Percentiles rank a stretch among this genome's conserved stretches.
phyloP scores from a whole-genome alignment of 305 asterid genomes.

The Solanum hybrid region DNA sequence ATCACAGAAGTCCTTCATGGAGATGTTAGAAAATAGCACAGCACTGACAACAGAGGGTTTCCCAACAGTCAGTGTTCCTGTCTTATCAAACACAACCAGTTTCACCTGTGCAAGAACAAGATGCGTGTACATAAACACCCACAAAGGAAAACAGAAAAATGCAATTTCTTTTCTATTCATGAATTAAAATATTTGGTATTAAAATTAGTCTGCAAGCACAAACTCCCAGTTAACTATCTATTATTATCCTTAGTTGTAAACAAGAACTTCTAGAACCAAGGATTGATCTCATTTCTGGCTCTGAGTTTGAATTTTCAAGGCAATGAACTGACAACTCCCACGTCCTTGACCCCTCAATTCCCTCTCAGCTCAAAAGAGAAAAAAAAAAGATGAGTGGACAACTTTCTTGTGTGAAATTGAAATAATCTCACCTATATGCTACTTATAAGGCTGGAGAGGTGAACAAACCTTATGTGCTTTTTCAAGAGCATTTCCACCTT shows the following conservation, averaged over 20 bases:
- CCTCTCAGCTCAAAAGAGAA: not conserved
- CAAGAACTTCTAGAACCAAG: not conserved
- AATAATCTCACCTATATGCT: not conserved
- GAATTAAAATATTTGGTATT: not conserved
- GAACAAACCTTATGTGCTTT: constrained; percentile 78
- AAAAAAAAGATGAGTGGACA: not conserved
- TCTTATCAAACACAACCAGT: constrained; percentile 82
- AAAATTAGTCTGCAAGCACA: not conserved
- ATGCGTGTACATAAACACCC: constrained; percentile 2
- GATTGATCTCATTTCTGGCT: not conserved
- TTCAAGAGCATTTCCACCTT: constrained; percentile 92
- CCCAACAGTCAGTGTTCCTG: constrained; percentile 85
- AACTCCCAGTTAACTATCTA: not conserved
- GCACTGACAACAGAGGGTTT: constrained; percentile 86
- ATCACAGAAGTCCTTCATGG: constrained; percentile 76
- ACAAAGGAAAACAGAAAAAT: not conserved
- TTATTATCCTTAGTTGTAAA: not conserved
- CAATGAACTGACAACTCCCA: not conserved
- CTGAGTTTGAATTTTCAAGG: not conserved
- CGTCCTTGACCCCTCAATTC: not conserved
- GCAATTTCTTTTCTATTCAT: not conserved
- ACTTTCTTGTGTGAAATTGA: not conserved
- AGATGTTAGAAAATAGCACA: constrained; percentile 52
- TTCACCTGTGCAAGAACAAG: constrained; percentile 57
- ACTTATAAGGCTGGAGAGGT: not conserved